phyloP scores from a whole-genome alignment of 2,329 filamentous ascomycete species.

The Colletotrichum eleusines region DNA sequence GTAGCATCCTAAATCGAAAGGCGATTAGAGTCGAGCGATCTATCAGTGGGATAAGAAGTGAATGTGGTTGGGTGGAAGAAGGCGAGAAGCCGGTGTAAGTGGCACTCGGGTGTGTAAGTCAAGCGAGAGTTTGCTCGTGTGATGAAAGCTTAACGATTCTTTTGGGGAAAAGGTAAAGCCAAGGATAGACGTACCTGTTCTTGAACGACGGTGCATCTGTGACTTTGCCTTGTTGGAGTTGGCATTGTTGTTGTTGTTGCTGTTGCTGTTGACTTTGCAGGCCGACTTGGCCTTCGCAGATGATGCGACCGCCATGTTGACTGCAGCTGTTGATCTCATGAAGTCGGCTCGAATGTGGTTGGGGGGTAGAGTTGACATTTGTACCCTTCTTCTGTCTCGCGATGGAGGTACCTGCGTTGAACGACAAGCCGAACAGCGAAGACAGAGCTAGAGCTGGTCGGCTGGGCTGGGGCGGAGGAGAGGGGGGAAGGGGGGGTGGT shows the following conservation, averaged over 20 bases:
- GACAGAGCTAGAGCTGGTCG: slow-evolving; percentile 41
- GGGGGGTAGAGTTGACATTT: slow-evolving; percentile 78
- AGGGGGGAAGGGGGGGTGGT: slow-evolving; percentile 42
- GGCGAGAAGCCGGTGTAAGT: slow-evolving; percentile 30
- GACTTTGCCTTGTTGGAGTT: slow-evolving; percentile 77
- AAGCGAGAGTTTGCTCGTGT: slow-evolving; percentile 40
- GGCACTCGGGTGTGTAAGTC: slow-evolving; percentile 49
- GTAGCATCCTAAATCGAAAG: slow-evolving; percentile 67
- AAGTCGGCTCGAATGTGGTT: slow-evolving; percentile 60
- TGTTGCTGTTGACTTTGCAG: slow-evolving; percentile 62
- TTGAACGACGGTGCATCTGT: slow-evolving; percentile 93
- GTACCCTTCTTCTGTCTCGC: slow-evolving; percentile 55
- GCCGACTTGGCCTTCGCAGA: slow-evolving; percentile 69
- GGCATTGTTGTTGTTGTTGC: slow-evolving; percentile 58
- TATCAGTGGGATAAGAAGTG: slow-evolving; percentile 38
- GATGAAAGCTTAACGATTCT: slow-evolving; percentile 30
- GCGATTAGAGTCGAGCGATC: slow-evolving; percentile 25
- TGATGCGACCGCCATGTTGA: slow-evolving; percentile 73
- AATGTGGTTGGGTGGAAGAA: slow-evolving; percentile 43
- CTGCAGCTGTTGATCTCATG: slow-evolving; percentile 58
- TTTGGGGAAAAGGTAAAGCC: slow-evolving; percentile 39
- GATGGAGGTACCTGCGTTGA: slow-evolving; percentile 58
- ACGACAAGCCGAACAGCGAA: slow-evolving; percentile 48
- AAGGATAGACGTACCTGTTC: slow-evolving; percentile 77
- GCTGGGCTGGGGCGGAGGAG: slow-evolving; percentile 39